These are phyloP conservation scores for Exophiala mesophila DNA, from an alignment of 2,329 filamentous ascomycete genomes.

Conservation along the genomic window DNA sequence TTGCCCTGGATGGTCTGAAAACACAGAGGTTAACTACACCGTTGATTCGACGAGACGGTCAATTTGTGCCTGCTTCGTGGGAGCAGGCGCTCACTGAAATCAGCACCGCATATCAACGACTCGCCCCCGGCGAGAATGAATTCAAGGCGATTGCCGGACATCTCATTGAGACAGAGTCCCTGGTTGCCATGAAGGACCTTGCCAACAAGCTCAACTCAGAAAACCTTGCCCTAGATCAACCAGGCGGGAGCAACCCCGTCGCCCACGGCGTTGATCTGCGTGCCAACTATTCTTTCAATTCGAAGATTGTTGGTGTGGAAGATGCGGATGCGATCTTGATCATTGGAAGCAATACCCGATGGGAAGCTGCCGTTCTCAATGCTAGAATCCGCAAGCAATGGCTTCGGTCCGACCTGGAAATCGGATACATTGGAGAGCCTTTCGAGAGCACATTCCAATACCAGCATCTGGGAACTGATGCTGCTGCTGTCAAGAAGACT, in stretches of 20 bases:
- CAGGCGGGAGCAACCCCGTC: conserved; percentile 73
- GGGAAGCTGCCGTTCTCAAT: conserved; percentile 92
- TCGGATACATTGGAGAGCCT: conserved; percentile 82
- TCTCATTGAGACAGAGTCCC: conserved; percentile 82
- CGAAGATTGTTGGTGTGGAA: conserved; percentile 86
- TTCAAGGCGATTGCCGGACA: conserved; percentile 94
- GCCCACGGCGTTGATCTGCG: conserved; percentile 91
- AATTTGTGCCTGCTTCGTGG: conserved; percentile 91
- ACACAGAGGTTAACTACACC: conserved; percentile 94
- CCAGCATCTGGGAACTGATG: conserved; percentile 78
- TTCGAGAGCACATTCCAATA: conserved; percentile 96
- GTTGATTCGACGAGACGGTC: conserved; percentile 78
- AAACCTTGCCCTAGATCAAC: conserved; percentile 88
- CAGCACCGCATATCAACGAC: conserved; percentile 68
- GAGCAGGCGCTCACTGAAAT: conserved; percentile 92
- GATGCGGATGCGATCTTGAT: conserved; percentile 89
- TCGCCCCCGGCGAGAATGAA: conserved; percentile 82
- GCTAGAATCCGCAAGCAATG: conserved; percentile 97
- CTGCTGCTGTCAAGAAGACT: conserved; percentile 75
- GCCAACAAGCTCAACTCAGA: conserved; percentile 96
- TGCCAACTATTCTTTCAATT: conserved; percentile 96
- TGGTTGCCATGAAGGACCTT: conserved; percentile 95
- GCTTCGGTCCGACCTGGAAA: conserved; percentile 88
- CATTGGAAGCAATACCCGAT: conserved; percentile 89
- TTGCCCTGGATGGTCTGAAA: conserved; percentile 93